Evolutionary conservation across 148 eudicot genomes (phyloP).

Genomic region (Simmondsia chinensis): DNA sequence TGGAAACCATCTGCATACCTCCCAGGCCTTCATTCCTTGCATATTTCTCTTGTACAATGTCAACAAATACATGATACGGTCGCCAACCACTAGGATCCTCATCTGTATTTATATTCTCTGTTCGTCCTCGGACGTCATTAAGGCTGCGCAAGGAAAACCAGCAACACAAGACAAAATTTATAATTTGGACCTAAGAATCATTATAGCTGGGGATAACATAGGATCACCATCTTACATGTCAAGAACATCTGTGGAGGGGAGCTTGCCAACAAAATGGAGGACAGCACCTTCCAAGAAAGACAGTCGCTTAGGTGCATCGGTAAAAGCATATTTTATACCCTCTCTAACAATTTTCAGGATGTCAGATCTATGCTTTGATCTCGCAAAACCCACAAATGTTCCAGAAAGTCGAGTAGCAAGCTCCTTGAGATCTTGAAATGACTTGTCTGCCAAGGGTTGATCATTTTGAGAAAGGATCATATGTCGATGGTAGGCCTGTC

Average conservation of each 20-base stretch:
- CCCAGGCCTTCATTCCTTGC: slow-evolving; percentile 59
- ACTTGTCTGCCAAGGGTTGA: slow-evolving; percentile 34
- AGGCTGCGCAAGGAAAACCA: slow-evolving; percentile 27
- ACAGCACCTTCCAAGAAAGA: slow-evolving; percentile 72
- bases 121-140: slow-evolving; percentile 51
- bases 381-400: slow-evolving; percentile 61
- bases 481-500: slow-evolving; percentile 68
- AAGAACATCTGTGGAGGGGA: slow-evolving; percentile 55
- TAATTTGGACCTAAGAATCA: too few relatives aligned
- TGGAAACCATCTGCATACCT: slow-evolving; percentile 25
- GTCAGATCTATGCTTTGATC: slow-evolving; percentile 63
- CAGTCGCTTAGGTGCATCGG: slow-evolving; percentile 49
- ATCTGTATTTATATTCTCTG: slow-evolving; percentile 66
- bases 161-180: neutral
- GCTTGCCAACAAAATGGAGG: slow-evolving; percentile 63
- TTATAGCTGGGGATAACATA: too few relatives aligned
- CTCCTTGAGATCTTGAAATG: slow-evolving; percentile 68
- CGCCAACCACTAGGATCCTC: slow-evolving; percentile 95
- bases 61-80: slow-evolving; percentile 58
- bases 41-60: slow-evolving; percentile 63
- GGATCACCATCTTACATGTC: slow-evolving; percentile 59
- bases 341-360: slow-evolving; percentile 69
- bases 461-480: slow-evolving; percentile 26
- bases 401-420: slow-evolving; percentile 71
- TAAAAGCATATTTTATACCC: slow-evolving; percentile 75